These are phyloP conservation scores for Chaetomium globosum DNA, from an alignment of 2,329 filamentous ascomycete species.

Conservation along the genomic window DNA sequence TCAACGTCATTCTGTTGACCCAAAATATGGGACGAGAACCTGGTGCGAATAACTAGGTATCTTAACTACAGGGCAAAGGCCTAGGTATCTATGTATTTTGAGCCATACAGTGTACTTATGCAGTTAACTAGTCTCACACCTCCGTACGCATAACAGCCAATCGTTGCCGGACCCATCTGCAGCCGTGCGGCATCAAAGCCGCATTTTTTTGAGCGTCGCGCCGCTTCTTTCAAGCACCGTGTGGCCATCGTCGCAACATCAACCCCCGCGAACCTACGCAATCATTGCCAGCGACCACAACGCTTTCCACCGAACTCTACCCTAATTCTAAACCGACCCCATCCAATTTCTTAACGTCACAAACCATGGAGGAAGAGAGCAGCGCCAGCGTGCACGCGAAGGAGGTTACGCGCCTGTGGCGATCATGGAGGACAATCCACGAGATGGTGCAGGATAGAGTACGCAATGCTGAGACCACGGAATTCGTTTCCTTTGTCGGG, in stretches of 20 bases:
- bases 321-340: neutral
- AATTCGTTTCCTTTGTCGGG: neutral
- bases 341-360: neutral
- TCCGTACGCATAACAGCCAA: neutral
- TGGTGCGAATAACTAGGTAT: too few relatives aligned
- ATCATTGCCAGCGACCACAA: neutral
- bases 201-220: constrained; percentile 9
- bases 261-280: neutral
- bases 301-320: neutral
- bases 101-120: neutral
- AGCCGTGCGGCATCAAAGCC: constrained; percentile 9
- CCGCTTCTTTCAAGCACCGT: constrained; percentile 6
- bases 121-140: neutral
- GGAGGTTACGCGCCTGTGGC: constrained; percentile 75
- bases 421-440: constrained; percentile 88
- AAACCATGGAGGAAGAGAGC: constrained; percentile 49
- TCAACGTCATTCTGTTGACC: neutral
- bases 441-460: constrained; percentile 94
- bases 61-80: neutral
- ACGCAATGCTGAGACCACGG: constrained; percentile 43
- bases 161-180: constrained; percentile 8
- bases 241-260: neutral
- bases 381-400: constrained; percentile 45
- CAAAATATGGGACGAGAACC: too few relatives aligned
- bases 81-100: neutral